Evolutionary conservation across 306 rosid species (phyloP), one percentile per base, ranked within the genome.

Genomic region (Canavalia ensiformis): DNA sequence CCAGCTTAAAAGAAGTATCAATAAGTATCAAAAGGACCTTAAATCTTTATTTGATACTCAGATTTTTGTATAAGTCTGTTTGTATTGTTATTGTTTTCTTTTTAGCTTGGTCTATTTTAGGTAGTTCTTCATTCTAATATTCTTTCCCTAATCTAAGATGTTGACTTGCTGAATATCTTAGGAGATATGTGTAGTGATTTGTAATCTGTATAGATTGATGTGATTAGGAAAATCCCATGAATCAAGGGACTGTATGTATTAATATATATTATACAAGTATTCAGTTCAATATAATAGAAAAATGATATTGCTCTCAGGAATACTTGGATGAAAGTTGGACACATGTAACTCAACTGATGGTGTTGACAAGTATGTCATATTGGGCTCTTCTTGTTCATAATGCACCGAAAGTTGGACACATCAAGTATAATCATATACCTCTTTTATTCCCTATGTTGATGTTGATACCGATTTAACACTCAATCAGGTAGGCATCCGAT

Each of bases 321-420:
- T 94, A 93, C 84, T 68, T 93, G 83, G 65, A 78, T 39, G 90
- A 78, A 33, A 78, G 70, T 51, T 93, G 97, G 97, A 93, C 89
- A 34, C 87, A 91, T 55, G 97, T 90, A n/a, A 89, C 97, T 74
- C 80, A 90, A 59, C 80, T 93, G 80, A 81, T 51, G 92, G 94
- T n/a, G 88, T 93, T 78, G 97, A 94, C 87, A 93, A 88, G 97
- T 91, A 89, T 55, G 73, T 62, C 7, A 35, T 2, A 5, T 81
- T 52, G 0, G 51, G 42, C 30, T 41, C 9, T 30, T 60, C 25
- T 11, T 39, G 35, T 42, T 67, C 13, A 39, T 65, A 41, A 4
- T 41, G 25, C 25, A 18, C 25, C 25, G 25, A 18, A 18, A 18
- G 25, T 18, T 18, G 25, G 25, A 18, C 25, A 18, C 25, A 18